A percentile compares a stretch with the other conserved stretches of the same genome.
Conservation (phyloP, 139 green algal species). For the Chlamydomonas eustigma region DNA sequence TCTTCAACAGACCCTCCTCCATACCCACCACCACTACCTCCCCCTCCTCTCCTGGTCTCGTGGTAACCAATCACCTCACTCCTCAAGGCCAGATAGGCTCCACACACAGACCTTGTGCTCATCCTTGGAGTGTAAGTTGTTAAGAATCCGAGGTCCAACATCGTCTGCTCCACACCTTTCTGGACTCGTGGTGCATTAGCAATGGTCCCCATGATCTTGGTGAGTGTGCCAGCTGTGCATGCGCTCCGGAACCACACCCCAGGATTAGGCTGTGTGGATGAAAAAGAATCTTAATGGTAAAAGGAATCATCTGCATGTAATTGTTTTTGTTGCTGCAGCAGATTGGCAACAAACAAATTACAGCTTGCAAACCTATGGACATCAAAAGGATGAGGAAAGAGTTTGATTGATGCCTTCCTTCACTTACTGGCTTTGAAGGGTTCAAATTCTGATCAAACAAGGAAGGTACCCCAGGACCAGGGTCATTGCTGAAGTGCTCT, state of each 20-base stretch:
- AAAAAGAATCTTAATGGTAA: neutral
- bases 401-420: too few relatives aligned
- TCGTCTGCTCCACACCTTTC: conserved; percentile 43
- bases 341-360: neutral
- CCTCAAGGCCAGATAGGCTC: conserved; percentile 59
- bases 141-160: conserved; percentile 52
- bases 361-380: neutral
- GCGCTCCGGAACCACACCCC: neutral
- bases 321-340: neutral
- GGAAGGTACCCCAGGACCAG: conserved; percentile 42
- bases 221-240: neutral
- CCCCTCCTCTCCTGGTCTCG: conserved; percentile 35
- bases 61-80: conserved; percentile 55
- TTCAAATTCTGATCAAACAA: conserved; percentile 55
- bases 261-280: conserved; percentile 2
- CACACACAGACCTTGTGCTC: conserved; percentile 48
- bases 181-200: neutral
- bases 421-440: conserved; percentile 28
- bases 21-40: neutral
- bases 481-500: conserved; percentile 11
- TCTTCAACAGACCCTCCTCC: neutral
- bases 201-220: neutral
- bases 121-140: conserved; percentile 33
- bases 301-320: neutral
- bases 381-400: neutral